A percentile compares a stretch with the other conserved stretches of the same genome.
Conservation (phyloP, 805 yeast genomes). For the Nakazawaea ernobii region DNA sequence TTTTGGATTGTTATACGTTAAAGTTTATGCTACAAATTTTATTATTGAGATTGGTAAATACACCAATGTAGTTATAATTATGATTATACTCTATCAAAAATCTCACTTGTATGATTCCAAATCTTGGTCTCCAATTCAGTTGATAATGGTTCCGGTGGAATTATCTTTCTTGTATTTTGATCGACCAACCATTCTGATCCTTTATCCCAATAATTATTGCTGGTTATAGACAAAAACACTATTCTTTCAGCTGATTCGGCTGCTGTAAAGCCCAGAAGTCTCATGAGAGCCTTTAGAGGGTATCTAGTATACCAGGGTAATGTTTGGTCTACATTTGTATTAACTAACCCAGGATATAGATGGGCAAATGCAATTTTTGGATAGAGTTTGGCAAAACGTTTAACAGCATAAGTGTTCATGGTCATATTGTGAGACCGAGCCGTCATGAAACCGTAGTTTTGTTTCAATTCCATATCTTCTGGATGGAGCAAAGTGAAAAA, state of each 20-base stretch:
- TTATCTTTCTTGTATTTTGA: not conserved
- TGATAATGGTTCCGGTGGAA: not conserved
- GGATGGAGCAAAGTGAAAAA: conserved; percentile 14
- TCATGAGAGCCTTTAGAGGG: conserved; percentile 2
- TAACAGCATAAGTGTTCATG: conserved; percentile 16
- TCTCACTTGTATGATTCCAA: conserved; percentile 1
- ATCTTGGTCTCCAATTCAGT: not conserved
- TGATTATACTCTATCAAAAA: not conserved
- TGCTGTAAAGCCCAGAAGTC: conserved; percentile 10
- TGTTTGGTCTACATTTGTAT: conserved; percentile 14
- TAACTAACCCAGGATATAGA: conserved; percentile 20
- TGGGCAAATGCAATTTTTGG: conserved; percentile 18
- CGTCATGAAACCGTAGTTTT: conserved; percentile 12
- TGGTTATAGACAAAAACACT: conserved; percentile 14
- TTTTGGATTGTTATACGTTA: not conserved
- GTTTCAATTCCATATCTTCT: conserved; percentile 20
- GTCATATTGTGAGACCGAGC: conserved; percentile 13
- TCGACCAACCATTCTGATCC: not conserved
- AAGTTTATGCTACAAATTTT: no score
- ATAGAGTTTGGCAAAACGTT: conserved; percentile 14
- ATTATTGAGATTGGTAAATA: no score
- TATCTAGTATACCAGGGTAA: conserved; percentile 16
- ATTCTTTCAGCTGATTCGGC: conserved; percentile 17
- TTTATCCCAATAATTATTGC: conserved; percentile 11
- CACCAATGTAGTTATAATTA: no score